A percentile compares a stretch with the other conserved stretches of the same genome.
phyloP scores from a whole-genome alignment of 306 rosid genomes.

The Astragalus glycyphyllos region DNA sequence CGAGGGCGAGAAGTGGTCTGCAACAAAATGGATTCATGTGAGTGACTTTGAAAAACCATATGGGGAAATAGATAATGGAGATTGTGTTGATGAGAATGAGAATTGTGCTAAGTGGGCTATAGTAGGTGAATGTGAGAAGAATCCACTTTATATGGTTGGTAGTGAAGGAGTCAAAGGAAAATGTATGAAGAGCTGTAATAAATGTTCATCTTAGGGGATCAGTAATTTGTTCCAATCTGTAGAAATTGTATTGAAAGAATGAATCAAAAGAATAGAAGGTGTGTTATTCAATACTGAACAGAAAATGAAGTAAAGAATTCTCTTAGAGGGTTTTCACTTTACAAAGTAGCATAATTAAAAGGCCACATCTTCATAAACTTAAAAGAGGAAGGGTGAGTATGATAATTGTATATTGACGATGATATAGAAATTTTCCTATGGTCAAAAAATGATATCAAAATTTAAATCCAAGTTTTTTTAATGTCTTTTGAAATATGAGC shows the following conservation, averaged over 20 bases:
- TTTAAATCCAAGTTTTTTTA: too few species aligned
- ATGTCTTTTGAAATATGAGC: too few species aligned
- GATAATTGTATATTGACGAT: too few species aligned
- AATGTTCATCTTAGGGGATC: constrained; percentile 58
- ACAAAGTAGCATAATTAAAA: too few species aligned
- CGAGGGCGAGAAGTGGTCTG: constrained; percentile 98
- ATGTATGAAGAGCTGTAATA: constrained; percentile 93
- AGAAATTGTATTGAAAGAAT: neutral
- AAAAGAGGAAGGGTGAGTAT: too few species aligned
- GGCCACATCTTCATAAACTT: too few species aligned
- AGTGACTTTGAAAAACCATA: constrained; percentile 58
- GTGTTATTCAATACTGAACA: neutral
- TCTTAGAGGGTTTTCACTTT: neutral
- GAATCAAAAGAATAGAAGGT: neutral
- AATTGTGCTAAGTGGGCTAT: constrained; percentile 81
- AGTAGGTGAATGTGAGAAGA: constrained; percentile 82
- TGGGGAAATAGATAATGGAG: neutral
- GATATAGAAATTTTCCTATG: too few species aligned
- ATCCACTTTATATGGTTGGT: constrained; percentile 86
- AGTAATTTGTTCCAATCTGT: neutral
- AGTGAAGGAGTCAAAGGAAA: constrained; percentile 52
- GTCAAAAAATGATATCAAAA: too few species aligned
- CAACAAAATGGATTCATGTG: constrained; percentile 98
- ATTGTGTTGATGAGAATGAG: constrained; percentile 62
- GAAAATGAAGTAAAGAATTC: neutral